phyloP scores from a whole-genome alignment of 2,329 filamentous ascomycete genomes.

The Trichoderma koningiopsis region DNA sequence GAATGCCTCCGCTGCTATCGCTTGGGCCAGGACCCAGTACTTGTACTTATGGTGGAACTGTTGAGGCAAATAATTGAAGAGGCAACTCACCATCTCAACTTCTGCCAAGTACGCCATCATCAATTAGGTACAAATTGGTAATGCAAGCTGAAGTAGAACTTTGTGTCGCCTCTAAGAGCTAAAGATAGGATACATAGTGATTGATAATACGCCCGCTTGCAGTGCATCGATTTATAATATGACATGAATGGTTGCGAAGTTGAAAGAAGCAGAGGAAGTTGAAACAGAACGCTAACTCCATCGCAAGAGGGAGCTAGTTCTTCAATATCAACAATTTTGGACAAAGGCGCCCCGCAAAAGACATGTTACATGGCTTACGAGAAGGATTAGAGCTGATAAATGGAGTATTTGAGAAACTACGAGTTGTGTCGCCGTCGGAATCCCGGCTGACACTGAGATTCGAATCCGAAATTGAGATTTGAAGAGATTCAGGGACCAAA shows the following conservation, averaged over 20 bases:
- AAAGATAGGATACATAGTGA: neutral
- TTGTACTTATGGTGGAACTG: neutral
- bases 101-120: neutral
- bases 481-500: neutral
- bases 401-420: neutral
- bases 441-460: neutral
- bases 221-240: neutral
- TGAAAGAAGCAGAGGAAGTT: neutral
- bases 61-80: neutral
- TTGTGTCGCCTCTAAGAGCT: neutral
- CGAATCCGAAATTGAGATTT: neutral
- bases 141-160: neutral
- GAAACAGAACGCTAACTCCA: neutral
- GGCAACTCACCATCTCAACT: neutral
- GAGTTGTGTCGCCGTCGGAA: neutral
- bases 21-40: neutral
- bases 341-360: neutral
- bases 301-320: neutral
- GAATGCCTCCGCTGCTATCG: neutral
- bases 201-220: neutral
- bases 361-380: neutral
- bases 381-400: neutral
- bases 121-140: no score
- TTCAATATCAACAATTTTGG: neutral
- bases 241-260: neutral